Conservation (phyloP, 306 rosid species). For the Inga leiocalycina region DNA sequence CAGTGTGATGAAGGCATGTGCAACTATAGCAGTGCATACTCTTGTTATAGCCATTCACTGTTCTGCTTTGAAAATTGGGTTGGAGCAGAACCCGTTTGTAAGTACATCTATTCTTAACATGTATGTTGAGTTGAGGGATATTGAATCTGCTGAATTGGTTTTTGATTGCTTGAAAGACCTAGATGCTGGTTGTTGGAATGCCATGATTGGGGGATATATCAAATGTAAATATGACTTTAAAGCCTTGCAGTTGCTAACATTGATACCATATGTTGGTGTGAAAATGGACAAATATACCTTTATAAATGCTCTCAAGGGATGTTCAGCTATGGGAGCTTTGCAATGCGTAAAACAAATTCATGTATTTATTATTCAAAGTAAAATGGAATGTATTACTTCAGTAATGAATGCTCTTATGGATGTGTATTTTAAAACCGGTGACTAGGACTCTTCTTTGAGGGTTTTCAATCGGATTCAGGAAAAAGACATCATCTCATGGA, state of each 20-base stretch:
- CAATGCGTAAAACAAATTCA: conserved; percentile 54
- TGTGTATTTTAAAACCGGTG: conserved; percentile 43
- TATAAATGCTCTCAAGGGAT: conserved; percentile 55
- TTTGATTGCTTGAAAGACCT: conserved; percentile 39
- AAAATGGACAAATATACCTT: conserved; percentile 56
- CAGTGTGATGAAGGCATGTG: conserved; percentile 57
- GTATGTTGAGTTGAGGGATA: conserved; percentile 57
- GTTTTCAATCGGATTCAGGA: conserved; percentile 41
- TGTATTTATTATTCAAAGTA: conserved; percentile 46
- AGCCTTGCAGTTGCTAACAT: conserved; percentile 47
- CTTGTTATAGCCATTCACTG: conserved; percentile 52
- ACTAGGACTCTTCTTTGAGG: conserved; percentile 43
- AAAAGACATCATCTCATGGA: conserved; percentile 63
- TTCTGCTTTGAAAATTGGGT: conserved; percentile 52
- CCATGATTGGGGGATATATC: conserved; percentile 56
- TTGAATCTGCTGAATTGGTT: conserved; percentile 48
- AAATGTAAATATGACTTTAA: conserved; percentile 42
- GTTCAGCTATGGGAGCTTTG: conserved; percentile 38
- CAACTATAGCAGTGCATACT: conserved; percentile 28
- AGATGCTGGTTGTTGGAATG: conserved; percentile 64
- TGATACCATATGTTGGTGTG: conserved; percentile 37
- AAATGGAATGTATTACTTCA: conserved; percentile 33
- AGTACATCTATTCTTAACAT: conserved; percentile 52
- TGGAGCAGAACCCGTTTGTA: conserved; percentile 43
- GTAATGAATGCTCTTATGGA: conserved; percentile 55